Base-by-base conservation (phyloP, 345 rosid species). In the Geranium rotundifolium region DNA sequence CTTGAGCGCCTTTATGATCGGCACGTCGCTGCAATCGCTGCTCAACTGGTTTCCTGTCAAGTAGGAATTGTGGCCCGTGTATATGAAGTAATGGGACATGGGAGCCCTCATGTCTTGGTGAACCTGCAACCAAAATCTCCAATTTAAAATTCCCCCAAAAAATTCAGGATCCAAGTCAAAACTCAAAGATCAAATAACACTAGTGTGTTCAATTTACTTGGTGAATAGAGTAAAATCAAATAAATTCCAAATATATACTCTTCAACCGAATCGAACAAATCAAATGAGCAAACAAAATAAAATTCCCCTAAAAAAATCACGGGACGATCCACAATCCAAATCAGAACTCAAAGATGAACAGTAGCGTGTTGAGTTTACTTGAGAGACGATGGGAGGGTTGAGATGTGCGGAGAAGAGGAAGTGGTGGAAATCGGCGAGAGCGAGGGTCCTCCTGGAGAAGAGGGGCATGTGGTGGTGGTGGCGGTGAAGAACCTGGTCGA, bases 11-110 rank as follows among this genome's bases (percentile, higher is more conserved):
- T 84, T 77, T 37, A 86, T 83, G 74, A 90, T 90, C 1, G 99
- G 97, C 58, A 84, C 85, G 27, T 85, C 97, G 60, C 97, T 95
- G 75, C 96, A 88, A 20, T 90, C 91, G 69, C 99, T 95, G 70
- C 85, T 90, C 6, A 95, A 91, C 65, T 95, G 97, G 62, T 90
- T 95, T 50, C 97, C 95, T 0, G 97, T 90, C 73, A 95, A 78
- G 67, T 95, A 95, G 0, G 96, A 90, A 71, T 90, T 95, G 71
- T 90, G 99, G 19, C 97, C 96, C 13, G 97, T 90, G 71, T 66
- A 85, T 67, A 95, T 86, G 80, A 81, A 88, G 69, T 90, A 90
- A 80, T 86, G 92, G 1, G 96, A 90, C 77, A 95, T 54, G 6
- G 96, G 95, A 69, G 91, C 92, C 29, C 66, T 76, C 96, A 90